Evolutionary conservation across 1,139 yeast species (phyloP), one percentile per base, ranked within the genome.

Genomic region (Yamadazyma songkhlaensis): DNA sequence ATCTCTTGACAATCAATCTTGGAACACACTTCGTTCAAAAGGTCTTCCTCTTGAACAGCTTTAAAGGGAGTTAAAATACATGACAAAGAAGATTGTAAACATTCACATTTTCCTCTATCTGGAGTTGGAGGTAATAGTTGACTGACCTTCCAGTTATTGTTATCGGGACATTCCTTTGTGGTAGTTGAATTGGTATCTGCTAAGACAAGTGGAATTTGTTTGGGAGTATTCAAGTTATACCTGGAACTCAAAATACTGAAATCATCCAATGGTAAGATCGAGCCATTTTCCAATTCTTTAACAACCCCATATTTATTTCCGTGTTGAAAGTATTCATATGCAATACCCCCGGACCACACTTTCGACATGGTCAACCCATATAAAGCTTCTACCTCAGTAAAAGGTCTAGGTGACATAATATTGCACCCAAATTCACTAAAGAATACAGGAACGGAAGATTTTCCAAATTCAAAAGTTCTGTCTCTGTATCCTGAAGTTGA

Each of bases 391-490:
- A 67, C 57, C 39, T 66, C 71, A 3, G 82, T 77, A 47, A 79
- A 79, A 1, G 83, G 83, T 36, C 84, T 61, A 20, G 82, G 82
- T 39, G 68, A 59, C 12, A 67, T 62, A 3, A 50, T 44, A 48
- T 79, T 79, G 53, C 85, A 79, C 6, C 84, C 84, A 60, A 72
- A 79, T 47, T 79, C 85, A 38, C 82, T 76, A 51, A 79, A 77
- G 49, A 79, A 77, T 0, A 77, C 63, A 0, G 84, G 83, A n/a
- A 74, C 64, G 0, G 80, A 75, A 45, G 57, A 72, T 38, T 66
- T 54, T 35, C 55, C 49, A 44, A 73, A 72, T 43, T 74, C 77
- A 8, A 61, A 46, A 0, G 83, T 76, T 46, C 82, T 60, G 22
- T 76, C 81, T 42, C 68, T 60, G 46, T 77, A 79, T 0, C 84